Evolutionary conservation across 129 eudicot genomes (phyloP), one percentile per base, ranked within the genome.

Genomic region (Mikania micrantha): DNA sequence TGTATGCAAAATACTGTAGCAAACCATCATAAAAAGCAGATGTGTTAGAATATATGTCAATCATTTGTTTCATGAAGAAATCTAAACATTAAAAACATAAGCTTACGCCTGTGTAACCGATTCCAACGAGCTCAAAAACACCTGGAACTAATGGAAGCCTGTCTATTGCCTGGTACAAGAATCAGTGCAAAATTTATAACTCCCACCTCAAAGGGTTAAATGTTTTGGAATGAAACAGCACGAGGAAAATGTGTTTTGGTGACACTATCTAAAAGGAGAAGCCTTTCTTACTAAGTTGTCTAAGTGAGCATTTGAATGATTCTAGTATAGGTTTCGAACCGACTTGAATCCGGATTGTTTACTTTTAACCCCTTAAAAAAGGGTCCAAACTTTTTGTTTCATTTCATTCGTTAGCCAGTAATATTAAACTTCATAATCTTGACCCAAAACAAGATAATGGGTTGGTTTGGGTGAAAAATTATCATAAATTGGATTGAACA

Each of bases 41-140:
- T 19, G 41, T 1, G 45, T 63, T 49, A 52, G 38, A 42, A 38
- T 16, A 6, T 21, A 53, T 24, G 25, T n/a, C 25, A 29, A 13
- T 45, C 48, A 15, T 17, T 52, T 36, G 4, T 34, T 17, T 67
- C 20, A 3, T 49, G 13, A 66, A 44, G 25, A 69, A 17, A 73
- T 59, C 2, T 59, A 35, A 39, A 34, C 4, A 34, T 2, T 0
- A 8, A 25, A 45, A 27, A 38, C 11, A 22, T 12, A 25, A 36
- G 75, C 95, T 85, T 89, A 93, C 98, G 19, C 98, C 98, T 9
- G 95, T 82, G 73, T 84, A 88, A 60, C 98, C 96, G 71, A 93
- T 93, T 57, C 98, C 98, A 42, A 93, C 96, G 0, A 93, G 88
- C 87, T 93, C 98, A 3, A 93, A 82, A 79, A 88, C 86, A 52